These are phyloP conservation scores for Metschnikowia noctiluminum DNA, from an alignment of 805 yeast genomes.

Conservation along the genomic window DNA sequence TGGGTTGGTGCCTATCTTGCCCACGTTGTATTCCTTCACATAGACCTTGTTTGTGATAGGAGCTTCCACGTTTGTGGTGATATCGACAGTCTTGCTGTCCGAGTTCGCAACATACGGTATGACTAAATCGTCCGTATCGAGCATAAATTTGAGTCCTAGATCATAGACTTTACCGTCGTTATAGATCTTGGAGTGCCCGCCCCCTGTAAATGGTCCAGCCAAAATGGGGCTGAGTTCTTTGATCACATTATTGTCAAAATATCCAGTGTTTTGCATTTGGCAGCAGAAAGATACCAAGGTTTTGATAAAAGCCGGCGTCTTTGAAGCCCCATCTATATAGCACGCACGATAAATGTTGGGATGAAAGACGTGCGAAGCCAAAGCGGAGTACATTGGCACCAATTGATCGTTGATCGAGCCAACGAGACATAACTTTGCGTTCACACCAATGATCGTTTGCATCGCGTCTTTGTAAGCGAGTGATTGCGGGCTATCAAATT, in stretches of 20 bases:
- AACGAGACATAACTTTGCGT: slow-evolving; percentile 75
- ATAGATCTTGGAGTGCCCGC: slow-evolving; percentile 90
- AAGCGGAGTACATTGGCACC: slow-evolving; percentile 87
- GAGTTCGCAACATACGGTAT: slow-evolving; percentile 26
- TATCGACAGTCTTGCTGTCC: background rate
- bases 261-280: slow-evolving; percentile 70
- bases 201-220: slow-evolving; percentile 91
- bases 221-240: slow-evolving; percentile 62
- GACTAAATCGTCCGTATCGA: slow-evolving; percentile 66
- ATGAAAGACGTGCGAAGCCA: slow-evolving; percentile 77
- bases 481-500: slow-evolving; percentile 68
- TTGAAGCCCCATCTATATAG: slow-evolving; percentile 78
- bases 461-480: slow-evolving; percentile 66
- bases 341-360: slow-evolving; percentile 90
- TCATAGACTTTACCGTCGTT: slow-evolving; percentile 83
- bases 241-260: slow-evolving; percentile 79
- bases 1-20: slow-evolving; percentile 73
- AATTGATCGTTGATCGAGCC: slow-evolving; percentile 93
- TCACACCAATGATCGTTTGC: slow-evolving; percentile 58
- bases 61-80: slow-evolving; percentile 13
- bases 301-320: slow-evolving; percentile 75
- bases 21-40: slow-evolving; percentile 52
- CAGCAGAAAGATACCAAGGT: slow-evolving; percentile 72
- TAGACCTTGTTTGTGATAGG: slow-evolving; percentile 37
- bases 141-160: slow-evolving; percentile 66